Evolutionary conservation across 2,329 filamentous ascomycete genomes (phyloP).

Genomic region (Xylariaceae sp.): DNA sequence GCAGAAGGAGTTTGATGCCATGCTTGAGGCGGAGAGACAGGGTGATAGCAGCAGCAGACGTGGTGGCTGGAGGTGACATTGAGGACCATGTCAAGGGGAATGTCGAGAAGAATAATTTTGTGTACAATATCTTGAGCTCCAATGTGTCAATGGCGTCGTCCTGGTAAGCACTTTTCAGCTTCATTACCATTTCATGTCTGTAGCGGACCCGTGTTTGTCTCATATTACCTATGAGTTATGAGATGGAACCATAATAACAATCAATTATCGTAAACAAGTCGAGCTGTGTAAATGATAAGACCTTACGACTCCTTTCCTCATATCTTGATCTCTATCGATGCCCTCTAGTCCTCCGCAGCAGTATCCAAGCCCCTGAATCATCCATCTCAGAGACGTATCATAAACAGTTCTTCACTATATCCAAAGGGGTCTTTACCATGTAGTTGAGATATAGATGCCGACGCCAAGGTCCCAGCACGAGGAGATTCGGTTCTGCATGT

Average conservation of each 20-base stretch:
- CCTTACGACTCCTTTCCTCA: constrained; percentile 40
- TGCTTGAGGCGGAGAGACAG: constrained; percentile 42
- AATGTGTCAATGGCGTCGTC: background rate
- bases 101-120: background rate
- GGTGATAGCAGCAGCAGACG: constrained; percentile 15
- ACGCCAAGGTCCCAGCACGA: no score
- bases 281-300: background rate
- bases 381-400: constrained; percentile 39
- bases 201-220: background rate
- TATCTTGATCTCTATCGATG: constrained; percentile 45
- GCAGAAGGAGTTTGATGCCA: constrained; percentile 46
- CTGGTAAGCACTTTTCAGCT: constrained; percentile 1
- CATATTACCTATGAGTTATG: no score
- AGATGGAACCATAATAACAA: no score
- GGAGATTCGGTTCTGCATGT: no score
- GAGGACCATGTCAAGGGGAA: background rate
- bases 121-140: constrained; percentile 6
- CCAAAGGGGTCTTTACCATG: no score
- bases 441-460: no score
- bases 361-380: constrained; percentile 47
- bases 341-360: constrained; percentile 45
- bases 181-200: background rate
- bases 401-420: no score
- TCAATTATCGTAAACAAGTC: no score
- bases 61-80: constrained; percentile 7